These are phyloP conservation scores for Eucalyptus microcorys DNA, from an alignment of 345 rosid species.

Conservation along the genomic window DNA sequence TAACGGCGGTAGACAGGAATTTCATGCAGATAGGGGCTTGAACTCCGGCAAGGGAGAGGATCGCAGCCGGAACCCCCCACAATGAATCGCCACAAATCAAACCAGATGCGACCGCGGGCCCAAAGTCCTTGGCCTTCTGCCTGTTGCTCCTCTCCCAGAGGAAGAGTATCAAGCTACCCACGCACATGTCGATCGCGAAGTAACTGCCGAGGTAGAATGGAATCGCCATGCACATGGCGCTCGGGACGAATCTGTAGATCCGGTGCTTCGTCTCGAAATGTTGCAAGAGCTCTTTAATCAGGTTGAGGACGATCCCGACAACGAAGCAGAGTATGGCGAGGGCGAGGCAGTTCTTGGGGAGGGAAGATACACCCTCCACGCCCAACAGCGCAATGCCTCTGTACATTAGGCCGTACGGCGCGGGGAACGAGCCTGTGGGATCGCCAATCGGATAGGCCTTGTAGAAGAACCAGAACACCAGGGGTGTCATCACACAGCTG, in stretches of 20 bases:
- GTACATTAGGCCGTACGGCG: conserved; percentile 60
- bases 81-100: conserved; percentile 83
- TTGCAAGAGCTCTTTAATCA: conserved; percentile 8
- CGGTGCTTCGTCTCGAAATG: conserved; percentile 13
- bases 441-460: conserved; percentile 67
- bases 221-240: conserved; percentile 96
- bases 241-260: conserved; percentile 51
- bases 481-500: conserved; percentile 55
- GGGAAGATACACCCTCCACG: conserved; percentile 46
- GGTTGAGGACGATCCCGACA: conserved; percentile 31
- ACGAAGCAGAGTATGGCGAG: conserved; percentile 45
- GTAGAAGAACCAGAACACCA: conserved; percentile 82
- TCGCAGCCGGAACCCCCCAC: conserved; percentile 87
- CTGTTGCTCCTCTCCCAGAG: conserved; percentile 49
- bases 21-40: conserved; percentile 84
- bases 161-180: conserved; percentile 74
- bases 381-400: conserved; percentile 80
- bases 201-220: conserved; percentile 84
- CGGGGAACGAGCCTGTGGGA: conserved; percentile 56
- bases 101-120: conserved; percentile 75
- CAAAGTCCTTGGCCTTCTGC: conserved; percentile 38
- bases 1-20: conserved; percentile 52
- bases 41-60: conserved; percentile 58
- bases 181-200: conserved; percentile 84
- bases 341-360: conserved; percentile 60